Percentiles rank a stretch among this genome's conserved stretches.
Conservation (phyloP, 2,329 filamentous ascomycete species). For the Albifimbria verrucaria region DNA sequence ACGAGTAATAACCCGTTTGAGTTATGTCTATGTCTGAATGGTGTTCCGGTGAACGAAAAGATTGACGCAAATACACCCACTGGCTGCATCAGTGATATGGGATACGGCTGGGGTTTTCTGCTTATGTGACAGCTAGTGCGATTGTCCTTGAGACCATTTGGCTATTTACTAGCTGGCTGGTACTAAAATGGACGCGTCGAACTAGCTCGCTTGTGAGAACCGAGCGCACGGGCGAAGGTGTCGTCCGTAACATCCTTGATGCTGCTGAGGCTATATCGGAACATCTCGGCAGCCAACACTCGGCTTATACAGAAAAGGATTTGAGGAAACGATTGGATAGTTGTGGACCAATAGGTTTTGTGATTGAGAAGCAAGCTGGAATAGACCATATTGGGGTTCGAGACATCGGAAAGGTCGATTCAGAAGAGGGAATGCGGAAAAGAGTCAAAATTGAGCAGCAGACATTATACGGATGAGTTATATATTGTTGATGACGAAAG, state of each 20-base stretch:
- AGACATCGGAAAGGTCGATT: too few relatives aligned
- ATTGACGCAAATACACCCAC: neutral
- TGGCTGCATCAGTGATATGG: neutral
- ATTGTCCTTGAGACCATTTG: neutral
- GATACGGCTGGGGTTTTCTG: neutral
- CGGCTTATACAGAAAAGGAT: neutral
- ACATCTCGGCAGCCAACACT: neutral
- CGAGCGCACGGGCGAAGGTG: neutral
- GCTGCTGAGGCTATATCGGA: neutral
- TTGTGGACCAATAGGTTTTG: neutral
- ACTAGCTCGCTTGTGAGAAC: neutral
- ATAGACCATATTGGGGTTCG: neutral
- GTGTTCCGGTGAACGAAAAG: neutral
- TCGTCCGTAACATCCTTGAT: neutral
- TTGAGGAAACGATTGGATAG: neutral
- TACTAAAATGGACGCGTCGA: neutral
- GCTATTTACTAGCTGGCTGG: neutral
- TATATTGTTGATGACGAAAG: too few relatives aligned
- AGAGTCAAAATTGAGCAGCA: too few relatives aligned
- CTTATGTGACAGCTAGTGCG: neutral
- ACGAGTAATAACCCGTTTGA: too few relatives aligned
- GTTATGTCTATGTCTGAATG: neutral
- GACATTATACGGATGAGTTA: too few relatives aligned
- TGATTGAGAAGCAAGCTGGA: neutral
- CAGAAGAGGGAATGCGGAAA: too few relatives aligned